Evolutionary conservation across 2,329 filamentous ascomycete genomes (phyloP).

Genomic region (Diaporthe citriasiana): DNA sequence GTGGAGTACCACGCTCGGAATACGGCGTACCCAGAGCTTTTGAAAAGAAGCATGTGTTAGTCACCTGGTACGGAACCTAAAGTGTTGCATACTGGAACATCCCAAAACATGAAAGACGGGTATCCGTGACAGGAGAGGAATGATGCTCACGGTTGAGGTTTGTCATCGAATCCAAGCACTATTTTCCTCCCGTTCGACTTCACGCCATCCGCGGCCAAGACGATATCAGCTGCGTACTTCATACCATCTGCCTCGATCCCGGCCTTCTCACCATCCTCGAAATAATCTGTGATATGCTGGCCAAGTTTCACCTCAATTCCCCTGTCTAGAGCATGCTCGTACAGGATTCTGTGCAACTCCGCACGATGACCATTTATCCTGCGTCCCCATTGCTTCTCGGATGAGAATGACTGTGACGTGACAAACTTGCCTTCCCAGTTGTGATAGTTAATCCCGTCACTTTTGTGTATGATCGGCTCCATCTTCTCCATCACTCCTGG

Average conservation of each 20-base stretch:
- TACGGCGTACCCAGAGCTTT: slow-evolving; percentile 57
- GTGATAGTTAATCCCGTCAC: slow-evolving; percentile 56
- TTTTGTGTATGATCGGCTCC: slow-evolving; percentile 62
- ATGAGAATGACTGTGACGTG: slow-evolving; percentile 57
- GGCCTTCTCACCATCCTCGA: slow-evolving; percentile 56
- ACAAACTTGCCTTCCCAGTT: slow-evolving; percentile 62
- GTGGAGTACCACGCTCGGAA: slow-evolving; percentile 59
- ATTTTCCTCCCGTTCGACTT: slow-evolving; percentile 59
- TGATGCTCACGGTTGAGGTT: slow-evolving; percentile 54
- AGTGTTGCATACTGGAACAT: too few species aligned
- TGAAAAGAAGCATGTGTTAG: too few species aligned
- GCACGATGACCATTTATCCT: slow-evolving; percentile 69
- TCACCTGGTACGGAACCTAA: too few species aligned
- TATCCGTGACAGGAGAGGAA: too few species aligned
- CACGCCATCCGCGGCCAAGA: slow-evolving; percentile 61
- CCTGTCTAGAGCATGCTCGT: slow-evolving; percentile 61
- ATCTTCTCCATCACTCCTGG: slow-evolving; percentile 63
- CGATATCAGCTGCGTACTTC: slow-evolving; percentile 56
- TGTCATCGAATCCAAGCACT: slow-evolving; percentile 57
- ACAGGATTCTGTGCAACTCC: slow-evolving; percentile 65
- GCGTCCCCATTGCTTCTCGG: slow-evolving; percentile 55
- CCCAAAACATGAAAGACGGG: too few species aligned
- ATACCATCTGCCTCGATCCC: slow-evolving; percentile 58
- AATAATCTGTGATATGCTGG: slow-evolving; percentile 59
- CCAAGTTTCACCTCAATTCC: slow-evolving; percentile 63